Evolutionary conservation across 306 rosid genomes (phyloP).

Genomic region (Medicago ruthenica): DNA sequence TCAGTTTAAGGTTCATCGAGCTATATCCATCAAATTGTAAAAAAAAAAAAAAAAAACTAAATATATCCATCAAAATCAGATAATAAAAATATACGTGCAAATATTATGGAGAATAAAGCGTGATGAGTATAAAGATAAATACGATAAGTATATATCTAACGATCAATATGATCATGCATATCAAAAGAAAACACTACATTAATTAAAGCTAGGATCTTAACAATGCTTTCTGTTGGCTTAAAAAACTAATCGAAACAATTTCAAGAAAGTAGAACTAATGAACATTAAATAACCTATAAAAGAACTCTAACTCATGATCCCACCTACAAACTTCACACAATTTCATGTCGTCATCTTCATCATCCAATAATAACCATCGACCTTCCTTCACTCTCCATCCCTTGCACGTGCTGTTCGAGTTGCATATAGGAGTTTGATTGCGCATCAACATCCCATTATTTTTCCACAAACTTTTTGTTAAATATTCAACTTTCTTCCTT

Average conservation of each 20-base stretch:
- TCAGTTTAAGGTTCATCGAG: neutral
- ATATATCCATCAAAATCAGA: too few relatives aligned
- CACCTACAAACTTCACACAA: slow-evolving; percentile 46
- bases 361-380: neutral
- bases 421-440: neutral
- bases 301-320: slow-evolving; percentile 25
- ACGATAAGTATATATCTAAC: too few relatives aligned
- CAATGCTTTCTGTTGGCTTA: too few relatives aligned
- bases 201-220: too few relatives aligned
- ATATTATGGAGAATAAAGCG: too few relatives aligned
- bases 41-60: too few relatives aligned
- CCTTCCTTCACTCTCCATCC: slow-evolving; percentile 27
- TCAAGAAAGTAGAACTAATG: neutral
- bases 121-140: too few relatives aligned
- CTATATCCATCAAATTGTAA: too few relatives aligned
- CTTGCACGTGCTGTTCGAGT: neutral
- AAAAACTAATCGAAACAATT: too few relatives aligned
- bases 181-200: too few relatives aligned
- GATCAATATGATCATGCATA: too few relatives aligned
- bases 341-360: slow-evolving; percentile 26
- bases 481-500: neutral
- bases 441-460: neutral
- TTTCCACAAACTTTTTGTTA: neutral
- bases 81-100: too few relatives aligned
- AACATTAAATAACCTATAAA: slow-evolving; percentile 3